A percentile compares a stretch with the other conserved stretches of the same genome.
phyloP scores from a whole-genome alignment of 306 rosid species.

The Sophora flavescens region DNA sequence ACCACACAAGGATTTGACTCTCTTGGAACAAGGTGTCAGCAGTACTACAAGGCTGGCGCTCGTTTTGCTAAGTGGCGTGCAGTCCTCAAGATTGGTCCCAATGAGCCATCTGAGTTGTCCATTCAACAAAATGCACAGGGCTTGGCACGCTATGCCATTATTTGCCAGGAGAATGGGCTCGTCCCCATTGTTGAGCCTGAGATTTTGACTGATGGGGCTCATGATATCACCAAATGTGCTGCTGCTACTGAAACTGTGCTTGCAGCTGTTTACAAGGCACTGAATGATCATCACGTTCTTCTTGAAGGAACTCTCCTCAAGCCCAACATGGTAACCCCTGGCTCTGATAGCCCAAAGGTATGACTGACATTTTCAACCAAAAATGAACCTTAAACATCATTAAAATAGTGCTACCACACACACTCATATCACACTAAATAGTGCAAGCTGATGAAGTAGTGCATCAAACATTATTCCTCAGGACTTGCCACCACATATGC shows the following conservation, averaged over 20 bases:
- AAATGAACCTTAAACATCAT: background rate
- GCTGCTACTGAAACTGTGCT: slow-evolving; percentile 82
- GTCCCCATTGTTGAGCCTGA: slow-evolving; percentile 97
- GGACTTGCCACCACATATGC: too few species aligned
- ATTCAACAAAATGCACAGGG: slow-evolving; percentile 93
- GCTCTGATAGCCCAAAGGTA: slow-evolving; percentile 89
- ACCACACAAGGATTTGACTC: slow-evolving; percentile 91
- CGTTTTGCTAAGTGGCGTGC: slow-evolving; percentile 95
- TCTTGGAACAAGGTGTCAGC: slow-evolving; percentile 77
- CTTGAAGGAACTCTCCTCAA: slow-evolving; percentile 94
- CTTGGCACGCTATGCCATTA: slow-evolving; percentile 91
- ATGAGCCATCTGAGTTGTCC: slow-evolving; percentile 79
- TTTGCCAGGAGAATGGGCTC: slow-evolving; percentile 92
- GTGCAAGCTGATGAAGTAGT: too few species aligned
- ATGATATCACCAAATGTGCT: slow-evolving; percentile 77
- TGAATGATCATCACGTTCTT: slow-evolving; percentile 89
- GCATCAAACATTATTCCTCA: too few species aligned
- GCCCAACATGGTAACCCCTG: slow-evolving; percentile 95
- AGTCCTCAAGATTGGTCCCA: slow-evolving; percentile 81
- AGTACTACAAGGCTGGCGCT: slow-evolving; percentile 90
- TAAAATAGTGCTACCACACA: background rate
- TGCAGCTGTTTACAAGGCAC: slow-evolving; percentile 87
- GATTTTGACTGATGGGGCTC: slow-evolving; percentile 83
- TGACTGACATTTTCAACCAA: background rate
- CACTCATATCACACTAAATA: too few species aligned